phyloP scores from a whole-genome alignment of 495 filamentous ascomycete genomes.

The Aspergillus nanangensis region DNA sequence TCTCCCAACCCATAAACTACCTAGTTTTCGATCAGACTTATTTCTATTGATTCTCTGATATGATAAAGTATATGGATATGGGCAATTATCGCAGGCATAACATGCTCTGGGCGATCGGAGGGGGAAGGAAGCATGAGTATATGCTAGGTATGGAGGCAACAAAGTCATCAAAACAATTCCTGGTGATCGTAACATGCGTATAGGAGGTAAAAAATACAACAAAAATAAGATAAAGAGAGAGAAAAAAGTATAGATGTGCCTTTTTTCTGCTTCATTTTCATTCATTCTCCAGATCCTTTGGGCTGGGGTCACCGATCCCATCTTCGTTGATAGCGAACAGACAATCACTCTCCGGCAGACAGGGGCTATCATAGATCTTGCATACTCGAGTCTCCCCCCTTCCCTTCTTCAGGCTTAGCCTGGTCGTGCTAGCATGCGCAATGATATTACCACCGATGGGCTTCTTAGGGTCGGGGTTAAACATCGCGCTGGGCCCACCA shows the following conservation, averaged over 20 bases:
- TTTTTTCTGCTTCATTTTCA: conserved; percentile 17
- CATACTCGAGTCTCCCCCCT: conserved; percentile 92
- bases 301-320: conserved; percentile 91
- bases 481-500: conserved; percentile 93
- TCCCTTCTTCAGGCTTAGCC: conserved; percentile 90
- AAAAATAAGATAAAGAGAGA: too few species aligned
- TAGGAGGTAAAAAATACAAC: conserved; percentile 21
- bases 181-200: conserved; percentile 24
- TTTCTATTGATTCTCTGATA: too few species aligned
- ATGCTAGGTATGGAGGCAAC: too few species aligned
- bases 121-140: too few species aligned
- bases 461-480: conserved; percentile 98
- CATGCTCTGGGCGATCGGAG: too few species aligned
- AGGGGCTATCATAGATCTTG: conserved; percentile 98
- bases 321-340: conserved; percentile 96
- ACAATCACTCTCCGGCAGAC: conserved; percentile 92
- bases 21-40: too few species aligned
- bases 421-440: conserved; percentile 90
- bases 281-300: conserved; percentile 90
- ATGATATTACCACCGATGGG: conserved; percentile 99
- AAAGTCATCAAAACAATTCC: conserved; percentile 9
- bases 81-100: too few species aligned
- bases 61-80: too few species aligned
- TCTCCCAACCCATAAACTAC: too few species aligned
- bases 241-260: too few species aligned